These are phyloP conservation scores for Artemisia tridentata DNA, from an alignment of 129 eudicot genomes.

Conservation along the genomic window DNA sequence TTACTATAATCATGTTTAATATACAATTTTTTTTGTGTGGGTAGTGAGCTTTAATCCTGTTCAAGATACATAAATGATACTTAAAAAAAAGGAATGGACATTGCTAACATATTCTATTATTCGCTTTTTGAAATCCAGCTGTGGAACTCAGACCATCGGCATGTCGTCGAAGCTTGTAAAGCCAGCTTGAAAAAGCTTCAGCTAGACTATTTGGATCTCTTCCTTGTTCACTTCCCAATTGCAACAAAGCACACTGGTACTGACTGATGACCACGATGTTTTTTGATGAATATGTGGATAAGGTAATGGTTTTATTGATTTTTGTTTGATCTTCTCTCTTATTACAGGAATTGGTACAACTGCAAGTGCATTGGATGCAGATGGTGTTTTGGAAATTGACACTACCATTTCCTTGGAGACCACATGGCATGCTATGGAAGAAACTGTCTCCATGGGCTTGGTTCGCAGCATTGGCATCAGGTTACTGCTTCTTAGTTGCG, in stretches of 20 bases:
- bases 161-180: conserved; percentile 89
- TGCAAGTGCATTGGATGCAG: conserved; percentile 72
- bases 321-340: not conserved
- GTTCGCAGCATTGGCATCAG: conserved; percentile 91
- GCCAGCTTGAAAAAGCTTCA: conserved; percentile 82
- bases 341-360: conserved; percentile 78
- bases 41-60: too few species aligned
- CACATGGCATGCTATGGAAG: conserved; percentile 96
- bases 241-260: conserved; percentile 87
- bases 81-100: not conserved
- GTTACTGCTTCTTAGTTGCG: conserved; percentile 12
- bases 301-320: not conserved
- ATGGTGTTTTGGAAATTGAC: conserved; percentile 82
- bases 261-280: not conserved
- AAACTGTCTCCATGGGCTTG: conserved; percentile 72
- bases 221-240: conserved; percentile 78
- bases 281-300: not conserved
- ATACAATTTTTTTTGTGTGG: too few species aligned
- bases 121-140: conserved; percentile 44
- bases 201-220: conserved; percentile 80
- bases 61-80: too few species aligned
- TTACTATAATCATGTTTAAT: too few species aligned
- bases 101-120: not conserved
- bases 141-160: conserved; percentile 95
- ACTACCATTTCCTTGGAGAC: conserved; percentile 77